Conservation (phyloP, 352 stramenopile genomes). For the Globisporangium splendens region DNA sequence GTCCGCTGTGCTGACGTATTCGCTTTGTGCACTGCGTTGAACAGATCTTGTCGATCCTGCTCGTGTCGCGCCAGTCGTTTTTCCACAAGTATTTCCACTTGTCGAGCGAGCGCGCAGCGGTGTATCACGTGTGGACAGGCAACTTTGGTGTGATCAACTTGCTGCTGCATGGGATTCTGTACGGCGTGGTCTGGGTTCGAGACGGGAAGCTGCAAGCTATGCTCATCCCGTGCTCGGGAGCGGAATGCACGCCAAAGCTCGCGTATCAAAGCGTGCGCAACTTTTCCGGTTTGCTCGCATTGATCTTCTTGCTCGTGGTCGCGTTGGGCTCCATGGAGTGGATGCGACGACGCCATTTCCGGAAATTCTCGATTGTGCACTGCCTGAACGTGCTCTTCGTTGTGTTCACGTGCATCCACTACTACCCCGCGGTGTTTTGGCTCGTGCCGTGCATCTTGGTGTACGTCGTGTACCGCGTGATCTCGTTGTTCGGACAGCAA, state of each 20-base stretch:
- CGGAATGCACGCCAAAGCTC: slow-evolving; percentile 31
- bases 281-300: slow-evolving; percentile 55
- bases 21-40: not conserved
- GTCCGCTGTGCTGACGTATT: not conserved
- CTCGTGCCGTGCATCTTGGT: slow-evolving; percentile 43
- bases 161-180: slow-evolving; percentile 48
- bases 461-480: slow-evolving; percentile 58
- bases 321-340: slow-evolving; percentile 42
- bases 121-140: slow-evolving; percentile 61
- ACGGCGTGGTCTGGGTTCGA: slow-evolving; percentile 48
- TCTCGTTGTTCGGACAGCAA: slow-evolving; percentile 42
- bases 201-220: slow-evolving; percentile 45
- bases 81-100: slow-evolving; percentile 52
- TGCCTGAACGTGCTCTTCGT: slow-evolving; percentile 48
- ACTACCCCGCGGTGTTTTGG: slow-evolving; percentile 65
- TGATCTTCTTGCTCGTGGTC: slow-evolving; percentile 35
- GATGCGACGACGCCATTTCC: slow-evolving; percentile 51
- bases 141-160: slow-evolving; percentile 47
- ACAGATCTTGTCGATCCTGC: slow-evolving; percentile 49
- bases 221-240: slow-evolving; percentile 47
- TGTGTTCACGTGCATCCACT: slow-evolving; percentile 51
- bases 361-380: slow-evolving; percentile 51
- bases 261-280: slow-evolving; percentile 58
- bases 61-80: slow-evolving; percentile 65
- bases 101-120: slow-evolving; percentile 49